Evolutionary conservation across 1,284 basidiomycete species (phyloP).

Genomic region (Ceratobasidium sp.): DNA sequence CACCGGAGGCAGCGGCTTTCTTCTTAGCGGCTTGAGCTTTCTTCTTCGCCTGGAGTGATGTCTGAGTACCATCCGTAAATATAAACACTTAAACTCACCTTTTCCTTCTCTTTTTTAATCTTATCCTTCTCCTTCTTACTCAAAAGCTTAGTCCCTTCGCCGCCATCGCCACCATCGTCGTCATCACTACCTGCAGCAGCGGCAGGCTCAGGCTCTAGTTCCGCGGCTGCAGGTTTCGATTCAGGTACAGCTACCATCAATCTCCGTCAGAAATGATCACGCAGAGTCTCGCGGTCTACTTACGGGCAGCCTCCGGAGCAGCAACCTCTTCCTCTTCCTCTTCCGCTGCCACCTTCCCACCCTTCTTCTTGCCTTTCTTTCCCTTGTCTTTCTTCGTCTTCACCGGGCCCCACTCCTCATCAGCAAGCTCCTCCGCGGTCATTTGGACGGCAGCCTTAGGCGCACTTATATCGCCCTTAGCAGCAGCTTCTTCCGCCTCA

Average conservation of each 20-base stretch:
- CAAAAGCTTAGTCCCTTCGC: conserved; percentile 70
- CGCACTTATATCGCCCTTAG: conserved; percentile 59
- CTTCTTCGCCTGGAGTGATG: conserved; percentile 83
- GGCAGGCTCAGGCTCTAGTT: not conserved
- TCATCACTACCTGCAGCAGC: conserved; percentile 56
- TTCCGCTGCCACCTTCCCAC: conserved; percentile 61
- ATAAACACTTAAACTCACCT: conserved; percentile 65
- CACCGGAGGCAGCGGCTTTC: conserved; percentile 68
- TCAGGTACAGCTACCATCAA: not conserved
- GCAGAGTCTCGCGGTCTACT: not conserved
- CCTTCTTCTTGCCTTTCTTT: conserved; percentile 70
- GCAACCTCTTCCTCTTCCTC: conserved; percentile 57
- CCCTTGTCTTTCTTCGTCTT: conserved; percentile 63
- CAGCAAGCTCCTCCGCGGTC: conserved; percentile 75
- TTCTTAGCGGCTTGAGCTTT: conserved; percentile 93
- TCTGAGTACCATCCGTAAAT: conserved; percentile 27
- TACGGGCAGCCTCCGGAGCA: conserved; percentile 29
- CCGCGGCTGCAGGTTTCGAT: not conserved
- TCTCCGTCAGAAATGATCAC: not conserved
- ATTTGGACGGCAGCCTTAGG: conserved; percentile 65
- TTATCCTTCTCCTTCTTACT: conserved; percentile 95
- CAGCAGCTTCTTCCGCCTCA: conserved; percentile 58
- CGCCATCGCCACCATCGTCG: conserved; percentile 65
- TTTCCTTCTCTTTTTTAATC: conserved; percentile 94
- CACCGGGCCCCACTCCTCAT: conserved; percentile 76